Evolutionary conservation across 495 filamentous ascomycete genomes (phyloP), one percentile per base, ranked within the genome.

Genomic region (Corynascus novoguineensis): DNA sequence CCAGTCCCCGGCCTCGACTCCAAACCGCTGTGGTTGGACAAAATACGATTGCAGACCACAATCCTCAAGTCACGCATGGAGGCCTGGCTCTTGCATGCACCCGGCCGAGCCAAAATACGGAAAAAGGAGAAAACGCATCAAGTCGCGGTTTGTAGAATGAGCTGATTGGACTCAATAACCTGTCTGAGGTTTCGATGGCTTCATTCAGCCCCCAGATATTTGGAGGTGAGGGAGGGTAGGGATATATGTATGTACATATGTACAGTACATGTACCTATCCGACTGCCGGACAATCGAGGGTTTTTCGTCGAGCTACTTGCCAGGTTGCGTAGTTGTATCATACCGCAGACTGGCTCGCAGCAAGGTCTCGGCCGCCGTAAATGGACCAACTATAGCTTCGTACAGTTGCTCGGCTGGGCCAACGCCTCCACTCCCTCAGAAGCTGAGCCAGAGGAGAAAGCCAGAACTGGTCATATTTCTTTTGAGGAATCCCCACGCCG

Each of bases 21-120:
- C 22, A 55, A 60, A 24, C 57, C 40, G 41, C 53, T 68, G 67
- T 74, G 72, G 71, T 76, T 76, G 74, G 74, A 72, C 64, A 49
- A 50, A 64, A 74, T 76, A 76, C 72, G 73, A 69, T 24, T 38
- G 5, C 21, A 45, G 28, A 21, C 32, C 37, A 14, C 35, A 17
- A 42, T 21, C 24, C 8, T 52, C 35, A 17, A 24, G 25, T 17
- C 31, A 41, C 35, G 34, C 50, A 41, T n/a, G n/a, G n/a, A n/a
- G n/a, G 34, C 29, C 32, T 10, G 10, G 14, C 35, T 29, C 24
- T 25, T 28, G 24, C n/a, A 35, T 42, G n/a, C 40, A 29, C 44
- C 44, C 29, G 44, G 25, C 7, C 44, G 14, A 1, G 14, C 12
- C 17, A 4, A 17, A 21, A 22, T 28, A n/a, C 17, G 28, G 14